phyloP scores from a whole-genome alignment of 176 grass and related monocot species.

The Raddia guianensis region DNA sequence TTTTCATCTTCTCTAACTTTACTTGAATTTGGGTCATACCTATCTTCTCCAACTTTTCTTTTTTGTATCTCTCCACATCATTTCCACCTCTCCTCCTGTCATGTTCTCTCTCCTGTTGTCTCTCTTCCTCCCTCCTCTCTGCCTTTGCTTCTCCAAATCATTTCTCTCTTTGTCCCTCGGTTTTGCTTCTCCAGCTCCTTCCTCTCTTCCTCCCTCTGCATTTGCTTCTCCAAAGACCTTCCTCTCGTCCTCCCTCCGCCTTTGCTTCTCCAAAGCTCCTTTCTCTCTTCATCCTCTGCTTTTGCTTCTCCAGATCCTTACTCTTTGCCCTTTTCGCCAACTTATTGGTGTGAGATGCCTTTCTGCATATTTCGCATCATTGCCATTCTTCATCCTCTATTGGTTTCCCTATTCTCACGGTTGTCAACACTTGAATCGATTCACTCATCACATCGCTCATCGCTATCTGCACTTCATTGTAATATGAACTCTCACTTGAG shows the following conservation, averaged over 20 bases:
- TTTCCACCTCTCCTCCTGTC: conserved; percentile 45
- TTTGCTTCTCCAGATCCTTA: conserved; percentile 38
- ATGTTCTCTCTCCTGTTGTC: conserved; percentile 29
- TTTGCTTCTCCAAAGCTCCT: conserved; percentile 39
- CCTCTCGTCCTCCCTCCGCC: conserved; percentile 36
- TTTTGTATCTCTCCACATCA: conserved; percentile 45
- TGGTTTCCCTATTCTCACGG: conserved; percentile 44
- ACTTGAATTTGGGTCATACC: conserved; percentile 52
- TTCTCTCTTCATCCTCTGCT: conserved; percentile 40
- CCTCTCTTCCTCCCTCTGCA: conserved; percentile 33
- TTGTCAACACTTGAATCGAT: conserved; percentile 52
- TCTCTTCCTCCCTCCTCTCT: conserved; percentile 41
- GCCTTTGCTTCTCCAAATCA: conserved; percentile 33
- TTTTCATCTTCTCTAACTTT: conserved; percentile 48
- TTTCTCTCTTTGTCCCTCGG: conserved; percentile 12
- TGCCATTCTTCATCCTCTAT: conserved; percentile 17
- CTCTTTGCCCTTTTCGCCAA: conserved; percentile 22
- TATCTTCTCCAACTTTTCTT: conserved; percentile 56
- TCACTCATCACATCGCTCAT: conserved; percentile 55
- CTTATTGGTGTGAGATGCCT: conserved; percentile 27
- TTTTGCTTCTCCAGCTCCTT: conserved; percentile 20
- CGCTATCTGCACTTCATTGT: conserved; percentile 55
- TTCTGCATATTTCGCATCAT: conserved; percentile 36
- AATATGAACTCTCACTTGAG: conserved; percentile 73
- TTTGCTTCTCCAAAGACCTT: conserved; percentile 36